Base-by-base conservation (phyloP, 2,329 filamentous ascomycete genomes). In the Ceratocystis albifundus region DNA sequence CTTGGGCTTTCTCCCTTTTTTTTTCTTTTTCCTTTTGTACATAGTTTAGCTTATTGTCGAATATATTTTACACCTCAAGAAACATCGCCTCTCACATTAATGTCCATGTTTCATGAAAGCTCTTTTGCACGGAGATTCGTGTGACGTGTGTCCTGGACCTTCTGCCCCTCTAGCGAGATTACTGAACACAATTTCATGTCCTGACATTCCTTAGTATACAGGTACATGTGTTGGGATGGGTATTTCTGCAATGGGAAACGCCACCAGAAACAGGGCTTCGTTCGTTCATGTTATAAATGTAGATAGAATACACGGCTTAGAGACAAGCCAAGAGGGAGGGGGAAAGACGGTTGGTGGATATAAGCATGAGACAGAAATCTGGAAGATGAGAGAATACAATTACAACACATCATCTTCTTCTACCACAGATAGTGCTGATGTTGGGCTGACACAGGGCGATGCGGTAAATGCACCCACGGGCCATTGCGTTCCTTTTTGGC, bases 391-490 rank as follows among this genome's bases (percentile, higher is more conserved):
- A 17, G n/a, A 22, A 20, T 17, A 59, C 15, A 20, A 30, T 10
- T 15, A 36, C 20, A n/a, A 59, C 55, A 36, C 20, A 15, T 32
- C 15, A 59, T 30, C n/a, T 45, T 41, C n/a, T 41, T 72, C 71
- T 87, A 97, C 93, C 93, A 99, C 69, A 88, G 85, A 76, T 95
- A 95, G 75, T 94, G 95, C 73, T 90, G 93, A 71, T 89, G 84
- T 79, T 96, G 92, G 45, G 86, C 86, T 69, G 87, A 87, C 66
- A 99, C 81, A 5, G 88, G 89, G 69, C 92, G 85, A 75, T 96
- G 90, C 6, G 93, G 93, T 65, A 97, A 78, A 71, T 92, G 90
- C 12, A 88, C 83, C 93, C 93, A 96, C 17, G 93, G 85, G 69
- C 89, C 89, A 69, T 86, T 83, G 72, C 86, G 86, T 65, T 83